phyloP scores from a whole-genome alignment of 164 flowering plant species.

The Liquidambar formosana region DNA sequence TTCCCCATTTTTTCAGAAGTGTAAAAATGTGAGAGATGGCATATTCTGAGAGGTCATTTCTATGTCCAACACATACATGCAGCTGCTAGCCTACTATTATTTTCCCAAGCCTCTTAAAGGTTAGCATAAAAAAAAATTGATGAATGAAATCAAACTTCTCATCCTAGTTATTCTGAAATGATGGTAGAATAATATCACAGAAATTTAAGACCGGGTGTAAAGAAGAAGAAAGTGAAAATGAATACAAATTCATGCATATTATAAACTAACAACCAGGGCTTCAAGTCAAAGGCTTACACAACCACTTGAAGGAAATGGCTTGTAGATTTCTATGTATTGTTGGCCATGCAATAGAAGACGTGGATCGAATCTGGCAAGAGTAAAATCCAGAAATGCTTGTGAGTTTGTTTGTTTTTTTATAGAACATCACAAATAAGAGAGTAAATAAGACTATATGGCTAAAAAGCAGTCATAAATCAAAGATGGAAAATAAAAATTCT shows the following conservation, averaged over 20 bases:
- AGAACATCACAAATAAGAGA: background rate
- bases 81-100: too few species aligned
- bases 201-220: background rate
- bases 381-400: background rate
- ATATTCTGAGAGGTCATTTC: too few species aligned
- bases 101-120: too few species aligned
- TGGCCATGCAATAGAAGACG: conserved; percentile 87
- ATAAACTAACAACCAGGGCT: background rate
- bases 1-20: too few species aligned
- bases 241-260: background rate
- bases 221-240: background rate
- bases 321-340: conserved; percentile 83
- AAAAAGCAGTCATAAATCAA: background rate
- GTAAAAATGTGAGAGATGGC: too few species aligned
- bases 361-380: conserved; percentile 70
- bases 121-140: background rate
- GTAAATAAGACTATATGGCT: background rate
- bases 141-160: too few species aligned
- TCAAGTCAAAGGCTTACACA: conserved; percentile 44
- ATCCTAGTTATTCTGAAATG: background rate
- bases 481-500: background rate
- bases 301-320: conserved; percentile 74
- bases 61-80: too few species aligned
- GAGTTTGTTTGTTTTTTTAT: too few species aligned
- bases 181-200: too few species aligned